Base-by-base conservation (phyloP, 495 filamentous ascomycete species). In the Evansstolkia leycettana region DNA sequence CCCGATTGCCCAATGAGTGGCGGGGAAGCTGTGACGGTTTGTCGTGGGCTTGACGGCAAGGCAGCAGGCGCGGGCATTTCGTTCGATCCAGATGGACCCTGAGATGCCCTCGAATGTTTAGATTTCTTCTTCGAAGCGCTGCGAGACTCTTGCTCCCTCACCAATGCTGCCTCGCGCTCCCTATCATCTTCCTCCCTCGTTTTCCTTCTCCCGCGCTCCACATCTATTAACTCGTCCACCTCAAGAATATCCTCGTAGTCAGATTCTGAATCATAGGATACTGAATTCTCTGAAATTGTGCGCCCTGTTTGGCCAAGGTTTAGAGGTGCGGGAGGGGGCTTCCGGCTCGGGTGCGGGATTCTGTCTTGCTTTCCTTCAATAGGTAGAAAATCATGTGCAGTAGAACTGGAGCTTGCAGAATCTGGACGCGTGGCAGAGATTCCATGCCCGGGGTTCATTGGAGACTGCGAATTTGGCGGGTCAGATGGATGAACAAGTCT, bases 111-210 rank as follows among this genome's bases (percentile, higher is more conserved):
- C 31, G n/a, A 19, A 3, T 16, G 13, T 19, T 62, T 60, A 31
- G 60, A 57, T 31, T 67, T 68, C 44, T 75, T 73, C 52, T 75
- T 76, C 5, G 76, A 86, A 27, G 67, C 50, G 55, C 75, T 85
- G 34, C 72, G 67, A 28, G 63, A 52, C 41, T 80, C 76, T 13
- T 73, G 62, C 38, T 89, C 81, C 45, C 71, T 72, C 35, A 62
- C 49, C 11, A 76, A 64, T 7, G 76, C 50, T 5, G 72, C 69
- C 54, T 87, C 84, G 25, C 87, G 75, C 32, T 86, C 74, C 36
- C 67, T 65, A 41, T 95, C 87, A 48, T 95, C 87, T 34, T 90
- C 86, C 50, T 87, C 84, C 39, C 87, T 73, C 0, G 87, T 95
- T 45, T 80, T 84, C 44, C 85, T 68, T 23, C 87, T 70, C n/a